These are phyloP conservation scores for Plantago rigida DNA, from an alignment of 305 asterid genomes.

Conservation along the genomic window DNA sequence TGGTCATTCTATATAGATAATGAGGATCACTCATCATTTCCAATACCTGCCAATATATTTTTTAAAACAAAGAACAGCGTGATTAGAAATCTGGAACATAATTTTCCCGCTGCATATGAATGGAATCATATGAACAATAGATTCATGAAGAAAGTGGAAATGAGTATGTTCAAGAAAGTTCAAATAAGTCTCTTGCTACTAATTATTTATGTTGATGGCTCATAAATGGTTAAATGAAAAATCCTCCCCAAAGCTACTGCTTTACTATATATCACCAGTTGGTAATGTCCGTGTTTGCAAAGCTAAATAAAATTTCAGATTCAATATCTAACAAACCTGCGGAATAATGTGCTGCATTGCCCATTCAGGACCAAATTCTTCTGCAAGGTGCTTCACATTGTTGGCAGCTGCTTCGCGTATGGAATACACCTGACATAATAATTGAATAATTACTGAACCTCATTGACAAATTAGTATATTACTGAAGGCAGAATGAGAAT, in stretches of 20 bases:
- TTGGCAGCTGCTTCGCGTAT: constrained; percentile 96
- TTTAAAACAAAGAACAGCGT: constrained; percentile 1
- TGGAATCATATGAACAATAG: too few species aligned
- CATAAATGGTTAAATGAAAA: too few species aligned
- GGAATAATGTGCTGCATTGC: constrained; percentile 91
- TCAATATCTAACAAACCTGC: constrained; percentile 21
- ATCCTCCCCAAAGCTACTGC: too few species aligned
- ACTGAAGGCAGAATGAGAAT: too few species aligned
- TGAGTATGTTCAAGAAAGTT: too few species aligned
- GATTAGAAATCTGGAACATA: background rate
- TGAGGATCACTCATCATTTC: constrained; percentile 62
- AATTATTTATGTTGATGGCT: too few species aligned
- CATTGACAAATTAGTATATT: too few species aligned
- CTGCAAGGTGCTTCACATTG: constrained; percentile 88
- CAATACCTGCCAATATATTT: constrained; percentile 42
- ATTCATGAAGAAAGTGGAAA: too few species aligned
- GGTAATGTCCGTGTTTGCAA: background rate
- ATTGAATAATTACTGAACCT: background rate
- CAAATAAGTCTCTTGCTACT: too few species aligned
- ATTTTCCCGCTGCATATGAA: background rate
- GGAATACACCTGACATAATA: constrained; percentile 60
- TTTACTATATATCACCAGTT: background rate
- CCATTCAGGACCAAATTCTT: constrained; percentile 97
- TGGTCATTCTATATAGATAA: constrained; percentile 61
- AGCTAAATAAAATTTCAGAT: background rate